Base-by-base conservation (phyloP, 1,139 yeast species). In the Yamadazyma taylorii region DNA sequence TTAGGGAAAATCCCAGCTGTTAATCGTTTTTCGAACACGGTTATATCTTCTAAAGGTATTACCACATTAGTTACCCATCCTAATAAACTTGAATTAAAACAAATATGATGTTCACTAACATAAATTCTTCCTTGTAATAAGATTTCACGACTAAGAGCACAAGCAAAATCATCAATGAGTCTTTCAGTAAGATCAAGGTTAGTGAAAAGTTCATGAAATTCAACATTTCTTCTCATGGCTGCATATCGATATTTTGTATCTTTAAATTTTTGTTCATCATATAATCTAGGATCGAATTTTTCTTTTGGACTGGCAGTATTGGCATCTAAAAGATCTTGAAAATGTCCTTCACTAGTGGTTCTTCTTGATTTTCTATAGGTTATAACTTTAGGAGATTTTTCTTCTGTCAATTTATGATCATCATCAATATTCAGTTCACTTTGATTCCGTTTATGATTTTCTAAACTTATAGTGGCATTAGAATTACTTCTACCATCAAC, bases 1-100 rank as follows among this genome's bases (percentile, higher is more conserved):
- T 90, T 90, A 12, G 97, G 96, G 55, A 92, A 88, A 23, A 92
- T 66, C 0, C 95, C 96, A 1, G 89, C 96, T 0, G 96, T 88
- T 30, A 80, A 73, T 45, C 80, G 81, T 61, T 87, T 86, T 50
- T 89, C 96, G 49, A 92, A 74, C 17, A 77, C 71, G 3, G 78
- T 69, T 30, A 92, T 79, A 40, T 89, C 96, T 34, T 74, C 77
- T 51, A 84, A 77, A 2, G 87, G 81, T 22, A 92, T 75, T 5
- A 85, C 77, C 30, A 90, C 61, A 47, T 78, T 86, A 3, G 97
- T 88, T 2, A 88, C 88, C 96, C 96, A 90, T 0, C 97, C 97
- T 34, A 94, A 67, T 32, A 92, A 71, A 52, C 88, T 88, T n/a
- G 97, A 87, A 52, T 88, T 85, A 67, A 94, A 94, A 56, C 97